These are phyloP conservation scores for Colletotrichum incanum DNA, from an alignment of 2,329 filamentous ascomycete genomes.

Conservation along the genomic window DNA sequence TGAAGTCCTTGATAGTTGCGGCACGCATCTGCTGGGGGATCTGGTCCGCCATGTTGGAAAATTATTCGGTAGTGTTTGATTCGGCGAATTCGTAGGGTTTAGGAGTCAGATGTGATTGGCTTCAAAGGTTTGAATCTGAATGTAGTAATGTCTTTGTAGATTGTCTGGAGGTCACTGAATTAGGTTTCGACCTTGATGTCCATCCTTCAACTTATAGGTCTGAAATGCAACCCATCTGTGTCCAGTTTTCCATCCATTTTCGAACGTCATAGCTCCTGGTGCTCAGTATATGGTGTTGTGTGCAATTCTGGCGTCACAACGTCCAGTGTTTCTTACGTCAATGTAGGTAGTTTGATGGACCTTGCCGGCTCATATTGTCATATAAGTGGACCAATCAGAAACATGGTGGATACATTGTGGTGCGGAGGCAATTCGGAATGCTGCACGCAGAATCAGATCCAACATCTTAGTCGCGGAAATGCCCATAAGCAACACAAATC, in stretches of 20 bases:
- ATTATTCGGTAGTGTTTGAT: not conserved
- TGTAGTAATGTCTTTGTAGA: not conserved
- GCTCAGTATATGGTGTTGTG: not conserved
- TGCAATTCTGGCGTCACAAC: conserved; percentile 6
- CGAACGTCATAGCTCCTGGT: not conserved
- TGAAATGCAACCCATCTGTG: not conserved
- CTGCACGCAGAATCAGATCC: not conserved
- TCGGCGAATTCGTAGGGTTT: not conserved
- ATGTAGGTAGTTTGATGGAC: conserved; percentile 2
- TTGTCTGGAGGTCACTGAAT: not conserved
- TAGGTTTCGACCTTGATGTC: not conserved
- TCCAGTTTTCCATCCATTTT: not conserved
- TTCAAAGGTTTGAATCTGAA: not conserved
- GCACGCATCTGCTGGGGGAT: conserved; percentile 52
- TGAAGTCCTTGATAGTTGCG: conserved; percentile 48
- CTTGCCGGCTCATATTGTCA: conserved; percentile 2
- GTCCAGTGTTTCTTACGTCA: conserved; percentile 31
- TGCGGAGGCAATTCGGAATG: not conserved
- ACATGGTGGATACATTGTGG: not conserved
- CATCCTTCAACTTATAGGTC: not conserved
- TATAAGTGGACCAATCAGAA: conserved; percentile 32
- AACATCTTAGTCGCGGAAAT: not conserved
- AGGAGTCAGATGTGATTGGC: not conserved
- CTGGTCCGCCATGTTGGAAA: conserved; percentile 19
- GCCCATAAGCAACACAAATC: not conserved